Conservation (phyloP, 2,329 filamentous ascomycete genomes). For the Xylaria sp. region DNA sequence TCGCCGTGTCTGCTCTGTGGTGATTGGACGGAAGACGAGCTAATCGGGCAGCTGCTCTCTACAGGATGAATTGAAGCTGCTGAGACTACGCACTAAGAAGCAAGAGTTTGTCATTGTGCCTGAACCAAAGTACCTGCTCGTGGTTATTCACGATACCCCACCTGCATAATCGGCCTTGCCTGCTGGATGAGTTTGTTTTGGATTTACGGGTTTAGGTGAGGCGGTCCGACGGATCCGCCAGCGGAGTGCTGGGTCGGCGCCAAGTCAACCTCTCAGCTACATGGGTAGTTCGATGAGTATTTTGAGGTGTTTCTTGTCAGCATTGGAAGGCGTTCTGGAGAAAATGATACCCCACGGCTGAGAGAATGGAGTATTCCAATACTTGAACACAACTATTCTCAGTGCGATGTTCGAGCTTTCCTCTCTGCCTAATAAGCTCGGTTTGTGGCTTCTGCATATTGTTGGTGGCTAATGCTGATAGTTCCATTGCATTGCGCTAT, state of each 20-base stretch:
- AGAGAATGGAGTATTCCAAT: constrained; percentile 28
- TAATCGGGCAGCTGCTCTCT: constrained; percentile 19
- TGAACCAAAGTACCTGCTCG: constrained; percentile 80
- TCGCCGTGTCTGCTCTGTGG: not conserved
- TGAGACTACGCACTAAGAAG: constrained; percentile 83
- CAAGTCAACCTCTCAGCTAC: constrained; percentile 4
- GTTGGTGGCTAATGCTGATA: constrained; percentile 8
- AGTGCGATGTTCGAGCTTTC: not conserved
- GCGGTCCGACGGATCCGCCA: constrained; percentile 20
- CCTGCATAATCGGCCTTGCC: constrained; percentile 64
- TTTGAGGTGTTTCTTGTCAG: constrained; percentile 28
- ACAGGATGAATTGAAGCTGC: constrained; percentile 79
- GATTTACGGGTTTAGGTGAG: constrained; percentile 5
- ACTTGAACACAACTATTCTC: constrained; percentile 16
- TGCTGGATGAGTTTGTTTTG: not conserved
- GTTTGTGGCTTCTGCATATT: constrained; percentile 6
- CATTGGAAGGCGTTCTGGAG: constrained; percentile 43
- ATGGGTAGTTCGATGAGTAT: constrained; percentile 11
- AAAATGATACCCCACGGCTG: constrained; percentile 45
- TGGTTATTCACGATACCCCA: constrained; percentile 85
- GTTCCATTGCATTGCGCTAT: constrained; percentile 7
- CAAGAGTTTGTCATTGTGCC: constrained; percentile 87
- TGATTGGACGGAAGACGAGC: constrained; percentile 11
- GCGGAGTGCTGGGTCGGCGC: constrained; percentile 7
- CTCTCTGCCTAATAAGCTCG: constrained; percentile 7